A percentile compares a stretch with the other conserved stretches of the same genome.
Conservation (phyloP, 345 rosid genomes). For the Populus tremula region DNA sequence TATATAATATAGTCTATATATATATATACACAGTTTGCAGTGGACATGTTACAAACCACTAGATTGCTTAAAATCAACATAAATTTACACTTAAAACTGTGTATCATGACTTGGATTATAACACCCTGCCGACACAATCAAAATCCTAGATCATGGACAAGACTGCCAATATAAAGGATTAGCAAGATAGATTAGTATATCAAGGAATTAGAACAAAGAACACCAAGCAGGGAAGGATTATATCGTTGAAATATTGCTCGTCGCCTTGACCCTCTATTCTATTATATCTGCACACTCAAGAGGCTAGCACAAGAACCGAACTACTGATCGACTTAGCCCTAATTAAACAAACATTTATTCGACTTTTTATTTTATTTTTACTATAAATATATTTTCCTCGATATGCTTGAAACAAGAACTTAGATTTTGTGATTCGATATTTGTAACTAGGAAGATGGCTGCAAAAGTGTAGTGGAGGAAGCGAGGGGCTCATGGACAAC, state of each 20-base stretch:
- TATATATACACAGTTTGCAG: too few species aligned
- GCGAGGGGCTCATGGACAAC: slow-evolving; percentile 93
- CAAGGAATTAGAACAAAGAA: background rate
- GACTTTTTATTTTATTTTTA: background rate
- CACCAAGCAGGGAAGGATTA: background rate
- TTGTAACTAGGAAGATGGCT: slow-evolving; percentile 25
- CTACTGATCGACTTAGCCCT: background rate
- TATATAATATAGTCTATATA: too few species aligned
- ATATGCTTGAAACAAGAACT: background rate
- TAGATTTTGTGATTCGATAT: background rate
- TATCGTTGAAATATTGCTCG: background rate
- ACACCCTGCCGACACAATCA: too few species aligned
- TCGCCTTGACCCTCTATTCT: background rate
- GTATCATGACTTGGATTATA: too few species aligned
- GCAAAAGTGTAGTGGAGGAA: slow-evolving; percentile 53
- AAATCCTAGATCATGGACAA: background rate
- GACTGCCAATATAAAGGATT: too few species aligned
- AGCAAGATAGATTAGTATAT: background rate
- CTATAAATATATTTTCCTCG: background rate
- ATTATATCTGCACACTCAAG: background rate
- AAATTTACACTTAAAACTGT: too few species aligned
- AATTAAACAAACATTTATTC: background rate
- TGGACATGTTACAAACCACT: too few species aligned
- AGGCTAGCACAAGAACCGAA: background rate
- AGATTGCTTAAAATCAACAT: too few species aligned